Conservation (phyloP, 495 filamentous ascomycete species). For the Xylaria sp. region DNA sequence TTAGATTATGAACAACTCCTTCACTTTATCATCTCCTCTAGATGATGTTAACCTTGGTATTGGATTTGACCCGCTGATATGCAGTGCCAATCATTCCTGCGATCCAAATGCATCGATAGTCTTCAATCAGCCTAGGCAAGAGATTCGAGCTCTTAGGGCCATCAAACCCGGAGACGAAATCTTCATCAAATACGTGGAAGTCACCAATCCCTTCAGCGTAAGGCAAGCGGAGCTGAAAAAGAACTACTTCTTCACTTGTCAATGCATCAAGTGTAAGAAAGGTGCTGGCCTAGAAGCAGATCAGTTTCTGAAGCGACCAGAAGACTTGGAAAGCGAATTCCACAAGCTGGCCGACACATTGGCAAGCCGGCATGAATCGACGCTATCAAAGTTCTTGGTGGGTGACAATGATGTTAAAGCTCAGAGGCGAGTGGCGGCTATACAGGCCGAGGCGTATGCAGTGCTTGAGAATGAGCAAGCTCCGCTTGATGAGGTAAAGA, state of each 20-base stretch:
- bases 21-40: conserved; percentile 3
- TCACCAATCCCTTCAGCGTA: conserved; percentile 24
- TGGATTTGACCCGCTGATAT: conserved; percentile 30
- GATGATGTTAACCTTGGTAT: conserved; percentile 17
- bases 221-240: conserved; percentile 27
- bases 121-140: conserved; percentile 27
- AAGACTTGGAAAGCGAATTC: neutral
- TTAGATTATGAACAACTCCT: conserved; percentile 25
- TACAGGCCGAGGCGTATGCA: conserved; percentile 21
- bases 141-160: conserved; percentile 29
- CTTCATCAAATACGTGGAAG: conserved; percentile 29
- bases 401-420: neutral
- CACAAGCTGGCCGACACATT: conserved; percentile 22
- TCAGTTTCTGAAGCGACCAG: conserved; percentile 2
- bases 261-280: conserved; percentile 22
- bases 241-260: conserved; percentile 25
- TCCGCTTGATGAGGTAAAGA: conserved; percentile 6
- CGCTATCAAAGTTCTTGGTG: neutral
- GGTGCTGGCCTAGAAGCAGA: conserved; percentile 3
- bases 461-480: conserved; percentile 12
- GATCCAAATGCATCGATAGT: conserved; percentile 28
- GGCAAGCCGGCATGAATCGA: neutral
- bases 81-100: conserved; percentile 33
- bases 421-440: conserved; percentile 17
- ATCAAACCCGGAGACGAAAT: conserved; percentile 34